phyloP scores from a whole-genome alignment of 768 basidiomycete species.

The Pleurotus ostreatus region DNA sequence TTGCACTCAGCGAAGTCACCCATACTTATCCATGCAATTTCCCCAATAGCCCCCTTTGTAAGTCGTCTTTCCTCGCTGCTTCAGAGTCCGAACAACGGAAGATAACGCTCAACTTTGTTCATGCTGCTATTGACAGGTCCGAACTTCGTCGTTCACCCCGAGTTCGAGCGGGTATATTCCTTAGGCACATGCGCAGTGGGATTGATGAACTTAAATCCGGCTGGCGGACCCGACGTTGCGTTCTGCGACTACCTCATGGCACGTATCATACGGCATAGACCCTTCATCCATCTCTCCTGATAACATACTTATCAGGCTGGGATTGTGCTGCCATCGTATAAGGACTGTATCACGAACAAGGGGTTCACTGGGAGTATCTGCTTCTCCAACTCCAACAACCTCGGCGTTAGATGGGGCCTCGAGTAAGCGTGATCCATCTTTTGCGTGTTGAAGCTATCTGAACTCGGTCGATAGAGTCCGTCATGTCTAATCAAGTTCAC shows the following conservation, averaged over 20 bases:
- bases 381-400: not conserved
- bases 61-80: not conserved
- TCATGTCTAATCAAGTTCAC: too few species aligned
- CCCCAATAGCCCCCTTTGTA: not conserved
- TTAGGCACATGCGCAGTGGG: constrained; percentile 8
- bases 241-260: constrained; percentile 11
- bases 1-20: constrained; percentile 7
- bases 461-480: too few species aligned
- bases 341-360: not conserved
- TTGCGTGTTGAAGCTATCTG: too few species aligned
- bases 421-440: too few species aligned
- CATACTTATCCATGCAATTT: constrained; percentile 9
- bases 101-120: not conserved
- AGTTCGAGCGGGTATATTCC: constrained; percentile 6
- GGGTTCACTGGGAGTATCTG: not conserved
- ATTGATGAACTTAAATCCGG: constrained; percentile 5
- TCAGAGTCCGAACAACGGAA: not conserved
- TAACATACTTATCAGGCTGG: constrained; percentile 7
- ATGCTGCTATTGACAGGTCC: constrained; percentile 5
- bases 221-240: not conserved
- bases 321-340: not conserved
- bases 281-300: not conserved
- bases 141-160: constrained; percentile 8
- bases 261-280: not conserved
- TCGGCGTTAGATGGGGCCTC: too few species aligned